Evolutionary conservation across 441 rosid species (phyloP), one percentile per base, ranked within the genome.

Genomic region (Adansonia grandidieri): DNA sequence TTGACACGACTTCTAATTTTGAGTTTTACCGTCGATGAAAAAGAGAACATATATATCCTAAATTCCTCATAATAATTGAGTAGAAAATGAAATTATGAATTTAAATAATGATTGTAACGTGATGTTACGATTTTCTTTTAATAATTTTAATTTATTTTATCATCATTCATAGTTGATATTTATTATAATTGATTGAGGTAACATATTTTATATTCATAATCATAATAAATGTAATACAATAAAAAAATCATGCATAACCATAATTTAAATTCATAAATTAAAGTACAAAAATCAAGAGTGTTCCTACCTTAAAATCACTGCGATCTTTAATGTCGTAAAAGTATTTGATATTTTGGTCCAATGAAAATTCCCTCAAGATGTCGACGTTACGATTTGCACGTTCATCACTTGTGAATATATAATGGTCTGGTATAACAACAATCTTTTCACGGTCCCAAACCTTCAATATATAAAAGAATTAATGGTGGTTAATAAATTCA

Each of bases 361-460:
- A 9, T 71, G 87, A 96, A 88, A 91, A 93, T 56, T 94, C 97
- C 81, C 99, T 89, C 90, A 96, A 81, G 77, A 94, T 94, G 82
- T 94, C 99, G 79, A 96, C 99, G 76, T 96, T 96, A 1, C 98
- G 94, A 74, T 96, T 96, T 10, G 99, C 96, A 77, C 94, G 99
- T 77, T 94, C 92, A 80, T 96, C 98, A 51, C 83, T 67, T 20
- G 99, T 96, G 91, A 96, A 94, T 65, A 96, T 94, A 73, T 96
- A 96, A 86, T 96, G 99, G 69, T 96, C 99, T 48, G 99, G 99
- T 74, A 96, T 96, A 51, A 96, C 87, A 65, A 96, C 96, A 79
- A 96, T 69, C 91, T 94, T 94, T 87, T 94, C 97, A 9, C 91
- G 92, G 77, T 96, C 97, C 99, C 99, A 96, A 70, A 96, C 97